Base-by-base conservation (phyloP, 2,329 filamentous ascomycete genomes). In the Celoporthe dispersa region DNA sequence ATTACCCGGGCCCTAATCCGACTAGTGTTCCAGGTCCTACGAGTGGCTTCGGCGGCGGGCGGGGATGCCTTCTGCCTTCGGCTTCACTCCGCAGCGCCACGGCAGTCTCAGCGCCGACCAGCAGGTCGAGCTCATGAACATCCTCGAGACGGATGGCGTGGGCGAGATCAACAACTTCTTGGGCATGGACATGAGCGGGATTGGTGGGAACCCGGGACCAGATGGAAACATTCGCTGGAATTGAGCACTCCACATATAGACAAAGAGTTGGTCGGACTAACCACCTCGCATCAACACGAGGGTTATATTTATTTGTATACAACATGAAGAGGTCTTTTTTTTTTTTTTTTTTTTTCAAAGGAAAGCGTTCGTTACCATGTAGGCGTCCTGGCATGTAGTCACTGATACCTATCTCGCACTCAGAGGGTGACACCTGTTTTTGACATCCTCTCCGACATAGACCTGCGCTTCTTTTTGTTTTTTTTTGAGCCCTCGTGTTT, bases 71-170 rank as follows among this genome's bases (percentile, higher is more conserved):
- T 63, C 66, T 69, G 31, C 68, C 11, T 73, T 74, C 14, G 77
- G 75, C 22, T 81, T 79, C 71, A 76, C 79, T 3, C 79, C 81
- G 35, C 86, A 87, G 77, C 87, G 85, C 70, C 89, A 88, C 75
- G 93, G 90, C 73, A 92, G 86, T 70, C 83, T 97, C 41, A 94
- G 90, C 70, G 91, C 94, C 73, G 88, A 93, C 76, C 93, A 97
- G 79, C 93, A 96, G 80, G 81, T 91, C 73, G 92, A 97, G 81
- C 83, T 97, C 51, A 94, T 97, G 91, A 89, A 90, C 68, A 90
- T 90, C 64, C 85, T 97, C 44, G 92, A 96, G 79, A 92, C 84
- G 74, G 87, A 91, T 73, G 89, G 89, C 0, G 81, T 90, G 77
- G 83, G 82, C 35, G 88, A 90, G 65, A 90, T 91, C 74, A 85